A percentile compares a stretch with the other conserved stretches of the same genome.
These are phyloP conservation scores for Mortierella sp. DNA, from an alignment of 371 early-diverging fungal species.

Conservation along the genomic window DNA sequence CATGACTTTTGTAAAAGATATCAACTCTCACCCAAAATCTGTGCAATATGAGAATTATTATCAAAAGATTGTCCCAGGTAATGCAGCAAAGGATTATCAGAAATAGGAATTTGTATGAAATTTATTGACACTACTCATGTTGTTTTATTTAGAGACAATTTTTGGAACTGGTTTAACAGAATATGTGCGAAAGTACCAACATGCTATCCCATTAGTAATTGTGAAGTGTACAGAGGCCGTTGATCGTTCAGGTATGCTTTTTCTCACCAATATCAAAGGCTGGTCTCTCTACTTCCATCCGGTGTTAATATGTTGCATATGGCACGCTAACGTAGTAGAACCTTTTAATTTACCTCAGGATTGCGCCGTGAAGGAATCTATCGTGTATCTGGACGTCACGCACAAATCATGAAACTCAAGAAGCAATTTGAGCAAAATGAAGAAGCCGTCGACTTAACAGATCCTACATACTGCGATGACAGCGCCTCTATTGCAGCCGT, in stretches of 20 bases:
- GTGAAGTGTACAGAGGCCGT: conserved; percentile 69
- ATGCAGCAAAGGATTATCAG: neutral
- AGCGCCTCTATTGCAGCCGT: conserved; percentile 71
- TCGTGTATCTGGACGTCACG: conserved; percentile 76
- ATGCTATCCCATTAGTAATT: conserved; percentile 67
- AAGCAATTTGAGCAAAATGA: conserved; percentile 68
- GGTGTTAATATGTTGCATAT: neutral
- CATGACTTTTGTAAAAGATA: conserved; percentile 59
- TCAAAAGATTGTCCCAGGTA: conserved; percentile 39
- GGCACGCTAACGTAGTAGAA: neutral
- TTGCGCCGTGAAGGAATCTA: conserved; percentile 79
- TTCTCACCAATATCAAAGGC: neutral
- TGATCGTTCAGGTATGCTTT: conserved; percentile 63
- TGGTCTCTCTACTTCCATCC: neutral
- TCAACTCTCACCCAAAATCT: conserved; percentile 59
- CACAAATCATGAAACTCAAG: conserved; percentile 66
- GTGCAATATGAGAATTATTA: conserved; percentile 66
- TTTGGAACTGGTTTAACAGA: conserved; percentile 69
- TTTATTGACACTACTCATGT: neutral
- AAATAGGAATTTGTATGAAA: neutral
- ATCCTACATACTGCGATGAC: conserved; percentile 61
- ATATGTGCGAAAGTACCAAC: conserved; percentile 60
- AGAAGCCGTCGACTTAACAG: conserved; percentile 60
- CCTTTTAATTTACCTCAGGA: conserved; percentile 39
- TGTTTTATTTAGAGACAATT: conserved; percentile 60